Conservation (phyloP, 1,139 yeast species). For the Debaryomycetaceae sp. region DNA sequence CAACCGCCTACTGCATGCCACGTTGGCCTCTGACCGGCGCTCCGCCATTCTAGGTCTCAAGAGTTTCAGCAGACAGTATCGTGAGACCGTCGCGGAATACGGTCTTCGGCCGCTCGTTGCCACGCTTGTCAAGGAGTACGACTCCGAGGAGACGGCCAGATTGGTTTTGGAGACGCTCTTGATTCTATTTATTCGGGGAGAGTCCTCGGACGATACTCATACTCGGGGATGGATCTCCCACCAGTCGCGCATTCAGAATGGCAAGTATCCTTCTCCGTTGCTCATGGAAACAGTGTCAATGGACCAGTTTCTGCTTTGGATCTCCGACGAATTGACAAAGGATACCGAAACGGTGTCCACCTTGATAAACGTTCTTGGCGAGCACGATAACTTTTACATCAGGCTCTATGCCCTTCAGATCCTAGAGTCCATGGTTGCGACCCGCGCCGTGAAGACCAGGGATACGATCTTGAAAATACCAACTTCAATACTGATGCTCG, state of each 20-base stretch:
- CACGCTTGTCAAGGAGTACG: conserved; percentile 55
- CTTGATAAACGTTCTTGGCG: conserved; percentile 44
- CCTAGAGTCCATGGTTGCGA: conserved; percentile 70
- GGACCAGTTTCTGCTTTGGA: conserved; percentile 89
- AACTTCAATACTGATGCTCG: conserved; percentile 69
- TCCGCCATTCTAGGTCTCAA: conserved; percentile 88
- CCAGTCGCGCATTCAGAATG: conserved; percentile 68
- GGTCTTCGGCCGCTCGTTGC: conserved; percentile 70
- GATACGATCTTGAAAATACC: conserved; percentile 67
- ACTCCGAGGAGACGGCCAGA: conserved; percentile 63
- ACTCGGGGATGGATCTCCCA: conserved; percentile 65
- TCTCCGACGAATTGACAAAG: conserved; percentile 87
- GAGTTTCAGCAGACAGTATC: conserved; percentile 78
- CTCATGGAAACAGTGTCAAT: conserved; percentile 46
- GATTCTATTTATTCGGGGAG: conserved; percentile 60
- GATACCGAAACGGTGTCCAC: conserved; percentile 45
- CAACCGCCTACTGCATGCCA: conserved; percentile 78
- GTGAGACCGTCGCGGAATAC: conserved; percentile 85
- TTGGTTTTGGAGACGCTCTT: conserved; percentile 80
- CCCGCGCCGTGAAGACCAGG: conserved; percentile 66
- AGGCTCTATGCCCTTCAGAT: conserved; percentile 75
- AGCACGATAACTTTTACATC: conserved; percentile 57
- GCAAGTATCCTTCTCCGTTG: conserved; percentile 75
- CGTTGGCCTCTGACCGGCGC: conserved; percentile 71
- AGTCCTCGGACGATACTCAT: conserved; percentile 33